These are phyloP conservation scores for Ceratobasidium sp. DNA, from an alignment of 1,284 basidiomycete genomes.

Conservation along the genomic window DNA sequence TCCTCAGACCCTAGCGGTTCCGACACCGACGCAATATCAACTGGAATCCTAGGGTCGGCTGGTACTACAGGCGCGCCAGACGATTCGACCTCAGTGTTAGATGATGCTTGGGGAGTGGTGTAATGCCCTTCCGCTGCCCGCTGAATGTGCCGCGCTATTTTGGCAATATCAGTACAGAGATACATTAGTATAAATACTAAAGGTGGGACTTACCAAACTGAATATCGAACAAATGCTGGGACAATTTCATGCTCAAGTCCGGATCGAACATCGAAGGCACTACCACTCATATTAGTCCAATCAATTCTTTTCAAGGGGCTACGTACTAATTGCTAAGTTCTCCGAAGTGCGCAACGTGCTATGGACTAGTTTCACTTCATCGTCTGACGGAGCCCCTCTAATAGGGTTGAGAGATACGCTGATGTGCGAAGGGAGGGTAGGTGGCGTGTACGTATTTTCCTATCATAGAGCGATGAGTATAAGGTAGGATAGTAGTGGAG, in stretches of 20 bases:
- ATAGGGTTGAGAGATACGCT: neutral
- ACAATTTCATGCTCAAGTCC: neutral
- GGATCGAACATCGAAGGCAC: slow-evolving; percentile 7
- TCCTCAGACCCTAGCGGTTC: no score
- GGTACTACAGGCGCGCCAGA: no score
- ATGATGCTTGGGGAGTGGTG: no score
- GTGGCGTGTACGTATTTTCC: neutral
- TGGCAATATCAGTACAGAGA: neutral
- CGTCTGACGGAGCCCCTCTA: slow-evolving; percentile 15
- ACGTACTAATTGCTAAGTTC: slow-evolving; percentile 7
- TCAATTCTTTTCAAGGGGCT: neutral
- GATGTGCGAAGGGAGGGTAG: neutral
- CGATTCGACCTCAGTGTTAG: no score
- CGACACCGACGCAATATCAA: no score
- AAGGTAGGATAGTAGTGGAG: no score
- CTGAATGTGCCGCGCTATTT: no score
- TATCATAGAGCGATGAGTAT: neutral
- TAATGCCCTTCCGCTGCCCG: no score
- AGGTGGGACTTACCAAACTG: neutral
- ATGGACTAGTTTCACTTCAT: slow-evolving; percentile 1
- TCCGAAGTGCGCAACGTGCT: neutral
- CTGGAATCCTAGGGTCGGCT: no score
- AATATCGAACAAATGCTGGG: slow-evolving; percentile 18
- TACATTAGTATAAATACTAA: neutral
- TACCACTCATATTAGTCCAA: neutral